Base-by-base conservation (phyloP, 176 grass and related monocot genomes). In the Secale cereale region DNA sequence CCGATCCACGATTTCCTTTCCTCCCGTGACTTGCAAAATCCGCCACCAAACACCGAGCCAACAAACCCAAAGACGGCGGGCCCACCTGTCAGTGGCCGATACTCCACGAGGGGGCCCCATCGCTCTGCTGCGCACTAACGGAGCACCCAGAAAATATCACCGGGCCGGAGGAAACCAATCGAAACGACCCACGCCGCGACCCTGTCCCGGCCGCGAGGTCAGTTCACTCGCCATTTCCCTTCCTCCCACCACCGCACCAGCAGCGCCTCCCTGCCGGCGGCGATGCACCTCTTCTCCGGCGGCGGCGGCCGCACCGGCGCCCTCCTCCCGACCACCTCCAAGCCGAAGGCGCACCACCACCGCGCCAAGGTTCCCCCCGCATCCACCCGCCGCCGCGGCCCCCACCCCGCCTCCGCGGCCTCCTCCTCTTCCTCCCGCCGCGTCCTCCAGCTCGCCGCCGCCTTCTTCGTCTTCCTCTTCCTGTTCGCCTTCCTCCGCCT, bases 401-500 rank as follows among this genome's bases (percentile, higher is more conserved):
- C 71, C 81, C 81, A 81, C 87, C 81, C 86, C 25, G 15, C 85
- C 41, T 45, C 41, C 28, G 11, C 90, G 17, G 11, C 85, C 28
- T 9, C 90, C 31, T 22, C 88, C 11, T 72, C 86, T 27, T 83
- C 71, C n/a, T 76, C 90, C 78, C 87, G 87, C 66, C 84, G 87
- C 54, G 85, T 88, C 83, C 87, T 98, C 91, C 35, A 76, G 78
- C 29, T 98, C 86, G 88, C 93, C 20, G 78, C 82, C 17, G 11
- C 57, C 11, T 30, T 77, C 77, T 95, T 92, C 78, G 7, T 90
- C 29, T 54, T 88, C 19, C 87, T 95, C 27, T 95, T 95, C 87
- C 14, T 95, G 48, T 36, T 86, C 63, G 86, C 92, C 22, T 83
- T 98, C 86, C 27, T 95, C 77, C 62, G 81, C 68, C 91, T 90